Evolutionary conservation across 257 asterid genomes (phyloP), one percentile per base, ranked within the genome.

Genomic region (Nicotiana paniculata): DNA sequence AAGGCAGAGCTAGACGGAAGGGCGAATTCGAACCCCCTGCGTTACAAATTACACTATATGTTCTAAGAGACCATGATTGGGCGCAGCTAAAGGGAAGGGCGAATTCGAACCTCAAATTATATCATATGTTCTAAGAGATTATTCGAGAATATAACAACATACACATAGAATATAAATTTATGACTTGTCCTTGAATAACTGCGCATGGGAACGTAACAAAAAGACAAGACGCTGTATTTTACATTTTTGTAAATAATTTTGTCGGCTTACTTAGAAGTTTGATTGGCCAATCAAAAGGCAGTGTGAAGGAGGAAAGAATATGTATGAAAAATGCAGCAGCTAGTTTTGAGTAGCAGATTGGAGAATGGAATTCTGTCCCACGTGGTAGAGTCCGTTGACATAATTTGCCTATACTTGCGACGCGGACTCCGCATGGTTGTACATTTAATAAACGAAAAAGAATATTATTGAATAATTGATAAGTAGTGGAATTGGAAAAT

Each of bases 1-100:
- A 39, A 6, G 9, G 48, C 9, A 9, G 3, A 39, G 3, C 48
- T 0, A 39, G 48, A 9, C 10, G 48, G 8, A 35, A 39, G 48
- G 11, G 2, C 0, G 11, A 0, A 43, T 43, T 43, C 3, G 3
- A 43, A 9, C 0, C 3, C 1, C 0, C 1, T 9, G 9, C 3
- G 51, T 1, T 43, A 43, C 9, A 43, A 43, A 2, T 9, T 43
- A 43, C 2, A 43, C 0, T 8, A 43, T 43, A 1, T 43, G 3
- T 43, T 13, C 4, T 13, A 3, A 15, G 1, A 53, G 18, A 15
- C 18, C 58, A 21, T 21, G 24, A 21, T 21, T 21, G 24, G 24
- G 24, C 24, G 24, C 24, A 21, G 24, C 24, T 21, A 21, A 21
- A 0, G 24, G 24, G 24, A 21, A 21, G 24, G 24, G 24, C 24